Conservation (phyloP, 176 grass and related monocot genomes). For the Carex littledalei region DNA sequence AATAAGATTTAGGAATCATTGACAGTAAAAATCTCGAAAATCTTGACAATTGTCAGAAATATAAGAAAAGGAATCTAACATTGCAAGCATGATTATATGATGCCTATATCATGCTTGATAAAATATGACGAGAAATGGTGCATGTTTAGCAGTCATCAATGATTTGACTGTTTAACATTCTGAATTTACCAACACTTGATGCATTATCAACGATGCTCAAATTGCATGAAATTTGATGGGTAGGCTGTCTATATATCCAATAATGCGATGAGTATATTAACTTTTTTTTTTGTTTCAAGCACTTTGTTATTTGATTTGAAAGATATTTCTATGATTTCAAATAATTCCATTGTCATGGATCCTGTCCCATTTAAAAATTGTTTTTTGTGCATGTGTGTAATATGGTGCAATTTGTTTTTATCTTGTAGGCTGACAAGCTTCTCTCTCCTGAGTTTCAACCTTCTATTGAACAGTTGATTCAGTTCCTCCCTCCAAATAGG, state of each 20-base stretch:
- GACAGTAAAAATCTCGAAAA: background rate
- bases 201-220: background rate
- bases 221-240: background rate
- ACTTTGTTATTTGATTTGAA: background rate
- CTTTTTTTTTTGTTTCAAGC: background rate
- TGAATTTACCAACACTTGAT: background rate
- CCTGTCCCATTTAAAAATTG: background rate
- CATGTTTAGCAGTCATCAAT: background rate
- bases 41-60: background rate
- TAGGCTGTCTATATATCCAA: background rate
- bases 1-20: background rate
- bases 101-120: background rate
- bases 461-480: constrained; percentile 68
- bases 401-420: constrained; percentile 4
- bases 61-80: background rate
- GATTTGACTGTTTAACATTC: background rate
- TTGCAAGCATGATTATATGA: background rate
- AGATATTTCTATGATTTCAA: background rate
- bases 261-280: background rate
- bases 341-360: background rate
- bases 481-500: constrained; percentile 56
- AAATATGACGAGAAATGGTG: background rate
- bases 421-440: constrained; percentile 79
- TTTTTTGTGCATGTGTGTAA: background rate
- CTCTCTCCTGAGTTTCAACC: constrained; percentile 80